Evolutionary conservation across 371 early-diverging fungal genomes (phyloP).

Genomic region (Umbelopsis sp.): DNA sequence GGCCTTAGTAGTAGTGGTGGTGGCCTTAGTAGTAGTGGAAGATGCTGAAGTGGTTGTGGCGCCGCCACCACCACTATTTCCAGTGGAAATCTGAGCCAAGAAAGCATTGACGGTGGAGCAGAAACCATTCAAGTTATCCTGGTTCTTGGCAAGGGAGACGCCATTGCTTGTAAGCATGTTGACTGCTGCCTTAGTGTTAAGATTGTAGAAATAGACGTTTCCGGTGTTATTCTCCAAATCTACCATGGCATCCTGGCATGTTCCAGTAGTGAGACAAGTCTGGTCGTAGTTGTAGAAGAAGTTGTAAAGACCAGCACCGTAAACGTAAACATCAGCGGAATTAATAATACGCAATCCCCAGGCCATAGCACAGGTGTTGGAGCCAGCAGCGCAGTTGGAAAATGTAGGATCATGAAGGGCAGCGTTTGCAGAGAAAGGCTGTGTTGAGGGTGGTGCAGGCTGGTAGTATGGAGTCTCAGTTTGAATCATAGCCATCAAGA

Average conservation of each 20-base stretch:
- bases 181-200: constrained; percentile 17
- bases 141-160: not conserved
- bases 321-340: constrained; percentile 25
- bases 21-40: not conserved
- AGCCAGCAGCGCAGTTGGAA: constrained; percentile 26
- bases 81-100: constrained; percentile 15
- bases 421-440: constrained; percentile 22
- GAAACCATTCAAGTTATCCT: constrained; percentile 1
- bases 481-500: constrained; percentile 30
- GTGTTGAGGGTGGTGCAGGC: constrained; percentile 21
- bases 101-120: constrained; percentile 15
- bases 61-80: not conserved
- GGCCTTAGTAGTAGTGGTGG: not conserved
- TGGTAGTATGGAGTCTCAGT: constrained; percentile 37
- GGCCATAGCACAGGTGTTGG: constrained; percentile 20
- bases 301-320: constrained; percentile 33
- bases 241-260: constrained; percentile 26
- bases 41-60: not conserved
- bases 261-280: constrained; percentile 21
- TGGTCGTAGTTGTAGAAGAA: constrained; percentile 35
- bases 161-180: not conserved
- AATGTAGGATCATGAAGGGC: constrained; percentile 25
- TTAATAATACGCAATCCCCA: constrained; percentile 31
- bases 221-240: constrained; percentile 22
- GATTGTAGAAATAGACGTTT: constrained; percentile 12